Base-by-base conservation (phyloP, 2,329 filamentous ascomycete genomes). In the Berkeleyomyces basicola region DNA sequence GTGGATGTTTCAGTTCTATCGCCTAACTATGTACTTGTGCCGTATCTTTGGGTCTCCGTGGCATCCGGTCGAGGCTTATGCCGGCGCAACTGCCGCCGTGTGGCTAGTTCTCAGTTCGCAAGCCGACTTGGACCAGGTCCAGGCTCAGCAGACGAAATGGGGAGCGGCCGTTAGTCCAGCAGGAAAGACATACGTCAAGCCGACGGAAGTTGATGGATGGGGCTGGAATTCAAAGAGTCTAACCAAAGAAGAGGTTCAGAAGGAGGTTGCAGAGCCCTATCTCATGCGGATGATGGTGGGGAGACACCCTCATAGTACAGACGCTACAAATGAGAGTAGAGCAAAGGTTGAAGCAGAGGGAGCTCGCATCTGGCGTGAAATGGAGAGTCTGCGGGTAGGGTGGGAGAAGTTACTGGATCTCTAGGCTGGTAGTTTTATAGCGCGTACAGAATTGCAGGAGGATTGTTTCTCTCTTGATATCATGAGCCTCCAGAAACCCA, bases 121-220 rank as follows among this genome's bases (percentile, higher is more conserved):
- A 64, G 79, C 80, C 14, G 76, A 78, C 23, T 77, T 91, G 11
- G 81, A 88, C 59, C 76, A 75, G 1, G 71, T 78, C 44, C 76
- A 70, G 37, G 80, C 78, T 3, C 66, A 84, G 77, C 71, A 80
- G 73, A 59, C 76, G 63, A 97, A 97, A 75, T 97, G 92, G 92
- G 92, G 92, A 2, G 87, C 86, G 39, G 81, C 82, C n/a, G 80
- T 80, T 7, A 80, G 85, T 66, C 72, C 79, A 9, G 72, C 74
- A 62, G 84, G 86, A 0, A 74, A 78, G 23, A 79, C 81, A 64
- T 75, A 79, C 46, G 82, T 89, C 4, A 86, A 85, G 72, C 82
- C 83, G 68, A 95, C 90, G 1, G 89, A 96, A 72, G 85, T 95
- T 2, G 84, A 88, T 51, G 88, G 90, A 6, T 96, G 91, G 90